phyloP scores from a whole-genome alignment of 1,284 basidiomycete species.

The Sporisorium scitamineum region DNA sequence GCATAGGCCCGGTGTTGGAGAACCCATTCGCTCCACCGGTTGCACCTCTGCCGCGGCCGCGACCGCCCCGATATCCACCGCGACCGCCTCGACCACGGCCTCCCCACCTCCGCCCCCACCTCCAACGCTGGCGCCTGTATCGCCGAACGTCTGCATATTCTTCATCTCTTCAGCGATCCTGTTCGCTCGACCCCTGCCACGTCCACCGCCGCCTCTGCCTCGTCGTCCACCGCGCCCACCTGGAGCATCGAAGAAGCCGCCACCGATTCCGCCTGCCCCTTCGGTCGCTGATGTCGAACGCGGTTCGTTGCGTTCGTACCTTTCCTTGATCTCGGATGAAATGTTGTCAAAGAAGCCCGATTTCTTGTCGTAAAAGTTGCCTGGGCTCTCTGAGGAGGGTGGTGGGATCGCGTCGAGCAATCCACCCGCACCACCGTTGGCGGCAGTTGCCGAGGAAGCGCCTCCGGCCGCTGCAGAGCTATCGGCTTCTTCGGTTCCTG shows the following conservation, averaged over 20 bases:
- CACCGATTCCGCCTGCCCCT: conserved; percentile 6
- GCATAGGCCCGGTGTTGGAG: conserved; percentile 28
- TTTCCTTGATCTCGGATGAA: conserved; percentile 63
- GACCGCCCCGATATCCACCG: conserved; percentile 12
- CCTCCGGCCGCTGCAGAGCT: background rate
- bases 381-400: conserved; percentile 26
- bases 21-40: conserved; percentile 3
- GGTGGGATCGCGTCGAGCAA: conserved; percentile 63
- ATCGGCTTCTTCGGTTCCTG: background rate
- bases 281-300: background rate
- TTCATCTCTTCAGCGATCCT: conserved; percentile 62
- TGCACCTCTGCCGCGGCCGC: conserved; percentile 3
- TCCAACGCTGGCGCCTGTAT: conserved; percentile 37
- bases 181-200: conserved; percentile 49
- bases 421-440: conserved; percentile 12
- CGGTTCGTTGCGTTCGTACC: conserved; percentile 46
- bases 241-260: conserved; percentile 27
- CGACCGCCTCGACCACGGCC: conserved; percentile 23
- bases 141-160: conserved; percentile 67
- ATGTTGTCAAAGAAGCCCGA: conserved; percentile 68
- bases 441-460: background rate
- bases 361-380: conserved; percentile 66
- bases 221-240: conserved; percentile 31
- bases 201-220: conserved; percentile 37
- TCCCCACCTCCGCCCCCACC: conserved; percentile 15